A percentile compares a stretch with the other conserved stretches of the same genome.
Evolutionary conservation across 2,329 filamentous ascomycete genomes (phyloP).

Genomic region (Phialophora tarda): DNA sequence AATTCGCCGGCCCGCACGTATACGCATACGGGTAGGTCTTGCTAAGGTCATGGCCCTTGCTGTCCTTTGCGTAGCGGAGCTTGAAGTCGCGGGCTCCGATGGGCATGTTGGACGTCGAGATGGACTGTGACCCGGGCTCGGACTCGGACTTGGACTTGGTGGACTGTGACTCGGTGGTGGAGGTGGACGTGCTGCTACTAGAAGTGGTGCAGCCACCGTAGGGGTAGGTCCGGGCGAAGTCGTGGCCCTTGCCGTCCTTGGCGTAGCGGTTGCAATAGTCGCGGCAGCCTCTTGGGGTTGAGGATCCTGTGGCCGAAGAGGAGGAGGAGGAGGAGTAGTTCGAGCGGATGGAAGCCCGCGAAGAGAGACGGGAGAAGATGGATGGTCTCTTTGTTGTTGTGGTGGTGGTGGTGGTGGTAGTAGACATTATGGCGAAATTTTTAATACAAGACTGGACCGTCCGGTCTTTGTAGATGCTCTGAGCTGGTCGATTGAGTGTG

Average conservation of each 20-base stretch:
- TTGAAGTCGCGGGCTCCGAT: conserved; percentile 15
- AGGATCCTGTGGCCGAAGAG: neutral
- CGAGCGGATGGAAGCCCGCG: conserved; percentile 8
- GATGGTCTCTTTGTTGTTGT: conserved; percentile 1
- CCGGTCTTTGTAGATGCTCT: neutral
- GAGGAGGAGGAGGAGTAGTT: conserved; percentile 9
- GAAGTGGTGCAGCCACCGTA: neutral
- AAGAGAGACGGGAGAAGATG: conserved; percentile 22
- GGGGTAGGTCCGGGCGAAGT: conserved; percentile 23
- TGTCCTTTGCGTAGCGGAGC: conserved; percentile 26
- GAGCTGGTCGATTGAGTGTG: neutral
- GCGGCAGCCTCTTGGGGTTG: conserved; percentile 5
- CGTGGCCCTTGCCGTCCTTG: conserved; percentile 26
- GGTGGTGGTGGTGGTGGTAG: conserved; percentile 10
- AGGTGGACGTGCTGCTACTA: neutral
- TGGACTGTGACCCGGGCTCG: neutral
- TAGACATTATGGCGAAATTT: conserved; percentile 12
- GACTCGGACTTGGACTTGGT: neutral
- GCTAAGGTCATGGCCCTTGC: conserved; percentile 25
- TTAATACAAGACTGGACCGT: neutral
- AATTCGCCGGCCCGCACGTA: neutral
- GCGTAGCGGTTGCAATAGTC: conserved; percentile 20
- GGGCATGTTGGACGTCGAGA: neutral
- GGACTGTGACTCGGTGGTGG: neutral
- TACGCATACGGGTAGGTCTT: neutral